Evolutionary conservation across 2,329 filamentous ascomycete genomes (phyloP), one percentile per base, ranked within the genome.

Genomic region (Fusarium coffeatum): DNA sequence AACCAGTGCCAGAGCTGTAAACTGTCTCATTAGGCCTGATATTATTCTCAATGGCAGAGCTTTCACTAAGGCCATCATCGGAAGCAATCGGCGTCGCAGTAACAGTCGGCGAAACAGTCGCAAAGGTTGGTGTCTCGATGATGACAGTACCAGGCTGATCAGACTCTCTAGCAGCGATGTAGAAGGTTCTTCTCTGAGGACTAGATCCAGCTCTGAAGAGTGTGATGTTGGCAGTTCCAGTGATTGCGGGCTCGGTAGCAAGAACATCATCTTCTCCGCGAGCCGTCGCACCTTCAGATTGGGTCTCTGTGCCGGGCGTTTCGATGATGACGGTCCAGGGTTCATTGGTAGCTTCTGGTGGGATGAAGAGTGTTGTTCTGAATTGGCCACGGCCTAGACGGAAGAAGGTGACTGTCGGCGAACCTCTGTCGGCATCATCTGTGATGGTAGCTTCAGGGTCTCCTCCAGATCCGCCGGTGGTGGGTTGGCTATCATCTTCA

Each of bases 331-430:
- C 28, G 0, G 66, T 69, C 50, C 66, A 69, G 1, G 55, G 42
- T 1, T 69, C 66, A 1, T 47, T 51, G 1, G 46, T 45, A 5
- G 20, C 20, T 2, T 47, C 41, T 1, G 66, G 66, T 11, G 66
- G 46, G 6, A 69, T 43, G 27, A 56, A 69, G 3, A 62, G 45
- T 0, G 66, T 66, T 16, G 56, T 47, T n/a, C 62, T 9, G 2
- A 42, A 45, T 7, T 25, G 12, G 0, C 66, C 66, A 2, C 11
- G 15, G 0, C 66, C 66, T 5, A 34, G 8, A 15, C 61, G 69
- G 11, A 69, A 69, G n/a, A 69, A 64, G 1, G 66, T 69, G 8
- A 69, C 34, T 1, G 64, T 69, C 22, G 47, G 32, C 0, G 27
- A 13, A n/a, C 20, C 43, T 5, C 13, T 22, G 3, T 22, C 13